A percentile compares a stretch with the other conserved stretches of the same genome.
These are phyloP conservation scores for Geotrichum klebahnii DNA, from an alignment of 1,139 yeast species.

Conservation along the genomic window DNA sequence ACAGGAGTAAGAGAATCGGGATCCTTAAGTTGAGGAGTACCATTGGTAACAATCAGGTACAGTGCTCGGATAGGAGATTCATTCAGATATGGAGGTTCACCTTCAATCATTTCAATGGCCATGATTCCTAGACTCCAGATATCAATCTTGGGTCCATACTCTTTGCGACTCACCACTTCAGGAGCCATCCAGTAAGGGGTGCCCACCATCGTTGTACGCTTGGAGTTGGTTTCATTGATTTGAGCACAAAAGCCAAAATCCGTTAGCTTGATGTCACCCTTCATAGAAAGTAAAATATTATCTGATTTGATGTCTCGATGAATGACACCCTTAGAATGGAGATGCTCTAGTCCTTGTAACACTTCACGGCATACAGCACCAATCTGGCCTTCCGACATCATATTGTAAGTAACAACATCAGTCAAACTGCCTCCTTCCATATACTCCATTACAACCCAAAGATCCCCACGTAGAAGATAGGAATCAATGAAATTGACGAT, in stretches of 20 bases:
- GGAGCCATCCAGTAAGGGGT: constrained; percentile 99
- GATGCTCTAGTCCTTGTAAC: constrained; percentile 72
- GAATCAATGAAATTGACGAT: constrained; percentile 92
- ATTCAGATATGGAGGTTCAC: constrained; percentile 95
- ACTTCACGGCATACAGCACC: constrained; percentile 95
- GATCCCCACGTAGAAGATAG: constrained; percentile 58
- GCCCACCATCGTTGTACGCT: constrained; percentile 96
- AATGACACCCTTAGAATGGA: constrained; percentile 90
- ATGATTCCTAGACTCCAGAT: constrained; percentile 96
- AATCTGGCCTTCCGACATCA: constrained; percentile 93
- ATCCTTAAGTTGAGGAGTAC: constrained; percentile 88
- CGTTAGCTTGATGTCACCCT: constrained; percentile 83
- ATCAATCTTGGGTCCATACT: constrained; percentile 95
- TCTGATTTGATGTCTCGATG: constrained; percentile 96
- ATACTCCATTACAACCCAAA: constrained; percentile 97
- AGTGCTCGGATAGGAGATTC: constrained; percentile 92
- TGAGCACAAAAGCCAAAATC: constrained; percentile 88
- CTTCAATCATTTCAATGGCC: constrained; percentile 98
- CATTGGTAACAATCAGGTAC: constrained; percentile 90
- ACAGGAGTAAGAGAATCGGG: constrained; percentile 71
- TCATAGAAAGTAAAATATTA: constrained; percentile 73
- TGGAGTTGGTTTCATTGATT: constrained; percentile 75
- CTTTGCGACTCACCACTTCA: constrained; percentile 89
- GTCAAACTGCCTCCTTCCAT: constrained; percentile 98
- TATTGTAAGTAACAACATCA: constrained; percentile 90